These are phyloP conservation scores for Copromyces sp. DNA, from an alignment of 495 filamentous ascomycete species.

Conservation along the genomic window DNA sequence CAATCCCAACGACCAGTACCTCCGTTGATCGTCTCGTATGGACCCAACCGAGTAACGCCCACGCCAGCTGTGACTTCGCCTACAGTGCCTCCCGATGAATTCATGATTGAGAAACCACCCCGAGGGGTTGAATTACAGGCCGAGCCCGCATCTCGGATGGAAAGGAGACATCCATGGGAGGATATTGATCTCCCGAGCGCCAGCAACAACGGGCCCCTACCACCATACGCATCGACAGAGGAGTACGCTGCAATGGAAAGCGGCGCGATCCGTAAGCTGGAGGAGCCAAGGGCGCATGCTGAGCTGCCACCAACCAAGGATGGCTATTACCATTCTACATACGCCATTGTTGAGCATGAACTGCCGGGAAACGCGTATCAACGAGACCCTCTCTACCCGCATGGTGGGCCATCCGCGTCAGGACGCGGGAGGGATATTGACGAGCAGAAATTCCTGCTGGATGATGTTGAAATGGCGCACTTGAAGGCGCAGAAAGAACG, in stretches of 20 bases:
- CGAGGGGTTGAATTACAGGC: slow-evolving; percentile 1
- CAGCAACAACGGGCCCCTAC: slow-evolving; percentile 15
- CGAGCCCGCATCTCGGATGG: slow-evolving; percentile 14
- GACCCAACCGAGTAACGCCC: slow-evolving; percentile 24
- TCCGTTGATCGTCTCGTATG: slow-evolving; percentile 22
- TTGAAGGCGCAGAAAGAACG: slow-evolving; percentile 16
- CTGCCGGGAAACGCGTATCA: slow-evolving; percentile 16
- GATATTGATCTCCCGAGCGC: slow-evolving; percentile 3
- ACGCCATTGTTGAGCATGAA: slow-evolving; percentile 20
- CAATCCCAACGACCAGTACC: slow-evolving; percentile 10
- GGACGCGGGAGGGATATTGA: slow-evolving; percentile 15
- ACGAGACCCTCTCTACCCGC: slow-evolving; percentile 6
- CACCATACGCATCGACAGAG: slow-evolving; percentile 21
- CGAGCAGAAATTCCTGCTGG: slow-evolving; percentile 24
- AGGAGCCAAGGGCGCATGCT: slow-evolving; percentile 18
- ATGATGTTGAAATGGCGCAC: slow-evolving; percentile 13
- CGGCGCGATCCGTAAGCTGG: slow-evolving; percentile 23
- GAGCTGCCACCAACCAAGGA: slow-evolving; percentile 29
- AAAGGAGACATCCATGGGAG: slow-evolving; percentile 11
- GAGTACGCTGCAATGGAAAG: slow-evolving; percentile 24
- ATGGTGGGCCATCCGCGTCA: slow-evolving; percentile 5
- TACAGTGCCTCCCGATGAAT: slow-evolving; percentile 21
- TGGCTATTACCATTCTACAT: slow-evolving; percentile 19
- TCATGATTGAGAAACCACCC: slow-evolving; percentile 6
- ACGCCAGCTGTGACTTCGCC: slow-evolving; percentile 18